Conservation (phyloP, 768 basidiomycete species). For the Tephrocybe sp. region DNA sequence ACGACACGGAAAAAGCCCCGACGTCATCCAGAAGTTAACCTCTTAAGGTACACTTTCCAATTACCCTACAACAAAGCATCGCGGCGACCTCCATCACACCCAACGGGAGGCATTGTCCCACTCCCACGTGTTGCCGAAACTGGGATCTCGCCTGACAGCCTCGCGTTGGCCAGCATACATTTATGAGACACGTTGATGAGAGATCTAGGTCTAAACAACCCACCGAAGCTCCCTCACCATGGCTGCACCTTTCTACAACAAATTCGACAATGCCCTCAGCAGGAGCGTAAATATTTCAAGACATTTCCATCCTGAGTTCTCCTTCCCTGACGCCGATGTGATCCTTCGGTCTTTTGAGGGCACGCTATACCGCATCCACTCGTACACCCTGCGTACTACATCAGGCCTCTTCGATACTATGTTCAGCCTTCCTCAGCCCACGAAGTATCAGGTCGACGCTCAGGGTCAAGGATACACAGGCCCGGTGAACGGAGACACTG, state of each 20-base stretch:
- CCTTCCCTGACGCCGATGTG: constrained; percentile 33
- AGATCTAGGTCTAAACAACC: constrained; percentile 7
- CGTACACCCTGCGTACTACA: constrained; percentile 54
- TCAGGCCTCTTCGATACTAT: constrained; percentile 64
- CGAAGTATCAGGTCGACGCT: constrained; percentile 7
- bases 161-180: constrained; percentile 19
- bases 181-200: constrained; percentile 17
- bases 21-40: constrained; percentile 1
- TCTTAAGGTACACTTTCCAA: constrained; percentile 2
- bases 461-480: not conserved
- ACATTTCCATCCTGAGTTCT: constrained; percentile 32
- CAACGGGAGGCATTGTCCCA: not conserved
- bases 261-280: constrained; percentile 6
- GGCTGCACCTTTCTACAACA: constrained; percentile 18
- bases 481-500: constrained; percentile 1
- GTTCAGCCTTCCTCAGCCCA: constrained; percentile 56
- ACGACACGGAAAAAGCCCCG: not conserved
- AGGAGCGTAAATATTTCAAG: constrained; percentile 3
- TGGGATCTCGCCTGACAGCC: constrained; percentile 18
- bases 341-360: constrained; percentile 43
- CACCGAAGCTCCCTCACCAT: constrained; percentile 14
- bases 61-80: constrained; percentile 20
- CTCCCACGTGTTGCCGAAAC: constrained; percentile 25
- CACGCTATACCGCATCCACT: constrained; percentile 55
- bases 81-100: constrained; percentile 12